A percentile compares a stretch with the other conserved stretches of the same genome.
Conservation (phyloP, 202 grass and related monocot species). For the Panicum hallii region DNA sequence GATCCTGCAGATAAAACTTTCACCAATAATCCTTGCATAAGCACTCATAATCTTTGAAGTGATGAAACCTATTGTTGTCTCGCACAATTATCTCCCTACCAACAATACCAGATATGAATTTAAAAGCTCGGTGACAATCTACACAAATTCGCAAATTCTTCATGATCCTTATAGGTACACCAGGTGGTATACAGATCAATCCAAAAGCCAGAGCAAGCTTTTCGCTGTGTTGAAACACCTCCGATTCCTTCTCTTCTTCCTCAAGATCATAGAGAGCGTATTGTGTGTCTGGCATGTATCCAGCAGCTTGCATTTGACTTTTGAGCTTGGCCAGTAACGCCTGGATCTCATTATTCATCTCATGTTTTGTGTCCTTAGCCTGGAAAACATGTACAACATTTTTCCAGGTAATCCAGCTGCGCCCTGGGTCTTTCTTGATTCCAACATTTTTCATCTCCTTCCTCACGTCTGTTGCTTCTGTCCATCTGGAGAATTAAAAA, state of each 20-base stretch:
- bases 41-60: constrained; percentile 75
- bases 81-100: constrained; percentile 80
- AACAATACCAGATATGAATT: constrained; percentile 83
- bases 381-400: constrained; percentile 81
- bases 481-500: constrained; percentile 56
- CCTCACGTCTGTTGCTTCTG: constrained; percentile 72
- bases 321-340: constrained; percentile 60
- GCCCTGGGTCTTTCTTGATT: constrained; percentile 80
- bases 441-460: constrained; percentile 75
- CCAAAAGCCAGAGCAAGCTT: constrained; percentile 90
- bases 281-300: constrained; percentile 70
- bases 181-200: constrained; percentile 70
- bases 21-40: constrained; percentile 85
- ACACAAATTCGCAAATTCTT: constrained; percentile 84
- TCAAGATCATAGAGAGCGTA: constrained; percentile 80
- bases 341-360: constrained; percentile 69
- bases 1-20: constrained; percentile 27
- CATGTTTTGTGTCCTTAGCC: constrained; percentile 78
- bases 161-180: constrained; percentile 73
- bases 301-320: constrained; percentile 70
- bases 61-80: constrained; percentile 87
- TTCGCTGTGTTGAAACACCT: constrained; percentile 85
- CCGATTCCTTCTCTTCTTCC: constrained; percentile 87
- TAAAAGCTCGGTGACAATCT: constrained; percentile 73
- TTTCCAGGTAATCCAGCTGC: constrained; percentile 90